Evolutionary conservation across 140 eudicot genomes (phyloP), one percentile per base, ranked within the genome.

Genomic region (Erigeron philadelphicus): DNA sequence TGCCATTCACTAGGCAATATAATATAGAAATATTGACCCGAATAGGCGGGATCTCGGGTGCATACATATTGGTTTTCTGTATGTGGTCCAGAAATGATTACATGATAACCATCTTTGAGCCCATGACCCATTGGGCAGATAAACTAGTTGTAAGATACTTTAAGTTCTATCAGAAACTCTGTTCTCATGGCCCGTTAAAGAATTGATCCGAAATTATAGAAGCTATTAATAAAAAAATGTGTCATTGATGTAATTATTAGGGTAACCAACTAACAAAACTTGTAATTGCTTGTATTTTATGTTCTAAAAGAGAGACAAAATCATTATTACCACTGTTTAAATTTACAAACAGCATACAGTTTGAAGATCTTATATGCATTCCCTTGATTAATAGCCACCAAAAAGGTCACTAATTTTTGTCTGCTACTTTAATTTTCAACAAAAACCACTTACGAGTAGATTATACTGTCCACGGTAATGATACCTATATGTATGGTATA

Each of bases 391-490:
- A 70, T 70, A 76, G 59, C 67, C 64, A 53, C 72, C 68, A 70
- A 70, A 70, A 72, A 57, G 81, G 52, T 74, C 81, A 78, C 81
- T 72, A 66, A 72, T 58, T 78, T 59, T 72, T 78, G 81, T 78
- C 81, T 78, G 70, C 78, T 72, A 72, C 81, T 78, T 72, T 66
- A 64, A 50, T 65, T 78, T 72, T 72, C 74, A 78, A 78, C 74
- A 10, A 53, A 72, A 67, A 66, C 78, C 81, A 78, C 81, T 72
- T 71, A 71, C 61, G 10, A 46, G 16, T 50, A 50, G 43, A 76
- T 54, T 54, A 76, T 76, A 47, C 53, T 76, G 72, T 31, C 72
- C 67, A 13, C 54, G 76, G 41, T 76, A 70, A 63, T 76, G 67
- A 63, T 76, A 41, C 68, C 66, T 76, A 57, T 42, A 16, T 76